Base-by-base conservation (phyloP, 2,329 filamentous ascomycete genomes). In the Botrytis squamosa region DNA sequence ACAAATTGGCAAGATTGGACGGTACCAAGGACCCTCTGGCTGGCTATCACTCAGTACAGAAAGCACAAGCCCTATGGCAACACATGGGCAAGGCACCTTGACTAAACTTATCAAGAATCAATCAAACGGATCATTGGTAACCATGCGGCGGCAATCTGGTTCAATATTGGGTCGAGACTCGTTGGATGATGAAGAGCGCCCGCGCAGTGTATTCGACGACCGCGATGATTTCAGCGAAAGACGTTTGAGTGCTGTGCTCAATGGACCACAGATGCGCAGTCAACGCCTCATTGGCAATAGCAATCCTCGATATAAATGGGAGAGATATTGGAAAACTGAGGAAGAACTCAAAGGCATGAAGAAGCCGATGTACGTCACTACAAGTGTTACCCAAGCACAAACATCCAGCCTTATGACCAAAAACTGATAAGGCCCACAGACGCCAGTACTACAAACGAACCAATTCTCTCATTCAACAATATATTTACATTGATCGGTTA, bases 401-500 rank as follows among this genome's bases (percentile, higher is more conserved):
- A 57, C 29, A 33, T 72, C 8, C 38, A 69, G 55, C 62, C 62
- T 64, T 74, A 59, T 59, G 42, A 76, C 72, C 71, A 57, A 73
- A 73, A 46, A 71, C 77, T 79, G 38, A 79, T 65, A 10, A 72
- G 25, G 42, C n/a, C 59, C 14, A 62, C 33, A 91, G 89, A 75
- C 92, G 94, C 65, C 81, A 91, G 80, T 98, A 97, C 84, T 97
- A 98, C 80, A 91, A 97, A 85, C 90, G 93, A 62, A 95, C 91
- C 80, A 98, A 98, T 83, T 90, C 91, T 77, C 86, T 98, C 62
- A 90, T 98, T 74, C 93, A 96, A 82, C 92, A 97, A 81, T 98
- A 98, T 82, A 86, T 97, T 76, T 98, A 97, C 82, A 97, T 98
- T 78, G 95, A 98, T 83, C 89, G 92, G 70, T 86, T 98, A 73